Percentiles rank a stretch among this genome's conserved stretches.
These are phyloP conservation scores for Alternaria alternata DNA, from an alignment of 2,329 filamentous ascomycete species.

Conservation along the genomic window DNA sequence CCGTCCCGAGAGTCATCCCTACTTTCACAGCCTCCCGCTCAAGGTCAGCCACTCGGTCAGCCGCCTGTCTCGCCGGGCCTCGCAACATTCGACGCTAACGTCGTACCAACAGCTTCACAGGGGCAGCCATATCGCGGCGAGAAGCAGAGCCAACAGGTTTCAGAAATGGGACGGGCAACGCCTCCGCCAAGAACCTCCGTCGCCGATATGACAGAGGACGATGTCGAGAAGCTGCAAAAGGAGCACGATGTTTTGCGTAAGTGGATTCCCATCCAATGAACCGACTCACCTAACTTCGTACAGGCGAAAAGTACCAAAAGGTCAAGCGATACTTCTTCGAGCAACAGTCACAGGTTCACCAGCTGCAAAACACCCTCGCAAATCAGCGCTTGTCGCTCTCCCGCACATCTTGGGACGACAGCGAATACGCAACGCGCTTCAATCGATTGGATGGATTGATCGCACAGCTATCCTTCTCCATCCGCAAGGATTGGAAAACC, in stretches of 20 bases:
- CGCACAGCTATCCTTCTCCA: constrained; percentile 93
- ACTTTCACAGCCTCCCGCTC: constrained; percentile 44
- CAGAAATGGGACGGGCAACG: constrained; percentile 52
- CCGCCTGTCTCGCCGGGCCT: constrained; percentile 49
- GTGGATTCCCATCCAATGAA: constrained; percentile 17
- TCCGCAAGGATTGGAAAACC: constrained; percentile 89
- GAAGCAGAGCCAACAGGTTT: constrained; percentile 40
- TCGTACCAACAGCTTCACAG: constrained; percentile 56
- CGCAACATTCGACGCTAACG: constrained; percentile 55
- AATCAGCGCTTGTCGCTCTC: constrained; percentile 95
- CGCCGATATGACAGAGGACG: constrained; percentile 58
- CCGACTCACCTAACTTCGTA: constrained; percentile 12
- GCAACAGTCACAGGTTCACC: constrained; percentile 86
- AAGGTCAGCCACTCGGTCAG: constrained; percentile 49
- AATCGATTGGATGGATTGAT: constrained; percentile 91
- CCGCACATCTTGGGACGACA: constrained; percentile 92
- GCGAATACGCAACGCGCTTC: constrained; percentile 89
- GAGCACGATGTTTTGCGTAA: constrained; percentile 61
- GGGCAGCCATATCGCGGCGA: constrained; percentile 54
- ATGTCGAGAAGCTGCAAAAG: constrained; percentile 57
- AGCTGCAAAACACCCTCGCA: constrained; percentile 95
- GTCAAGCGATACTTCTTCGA: constrained; percentile 98
- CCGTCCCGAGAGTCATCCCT: constrained; percentile 47
- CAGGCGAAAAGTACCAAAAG: constrained; percentile 96
- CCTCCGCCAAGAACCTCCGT: constrained; percentile 54